Conservation (phyloP, 257 asterid genomes). For the Asclepias syriaca region DNA sequence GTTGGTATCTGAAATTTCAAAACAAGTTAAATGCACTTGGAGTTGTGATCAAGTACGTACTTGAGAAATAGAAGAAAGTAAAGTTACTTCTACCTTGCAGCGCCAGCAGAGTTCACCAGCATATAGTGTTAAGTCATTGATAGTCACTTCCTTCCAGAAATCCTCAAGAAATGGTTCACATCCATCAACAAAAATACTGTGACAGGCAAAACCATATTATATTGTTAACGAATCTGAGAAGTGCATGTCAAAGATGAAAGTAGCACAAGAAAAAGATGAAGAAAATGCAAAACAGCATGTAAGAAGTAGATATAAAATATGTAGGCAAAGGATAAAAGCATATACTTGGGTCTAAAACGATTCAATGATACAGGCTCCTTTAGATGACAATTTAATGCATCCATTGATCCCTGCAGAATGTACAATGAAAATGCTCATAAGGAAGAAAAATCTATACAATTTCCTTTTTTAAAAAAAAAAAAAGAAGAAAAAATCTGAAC, state of each 20-base stretch:
- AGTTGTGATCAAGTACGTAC: not conserved
- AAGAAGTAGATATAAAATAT: too few relatives aligned
- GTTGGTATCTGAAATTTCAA: constrained; percentile 38
- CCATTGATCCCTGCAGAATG: constrained; percentile 50
- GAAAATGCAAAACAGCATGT: too few relatives aligned
- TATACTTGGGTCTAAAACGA: constrained; percentile 65
- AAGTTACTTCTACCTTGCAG: constrained; percentile 39
- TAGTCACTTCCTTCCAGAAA: constrained; percentile 48
- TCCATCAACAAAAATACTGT: constrained; percentile 60
- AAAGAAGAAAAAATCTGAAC: not conserved
- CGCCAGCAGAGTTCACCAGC: constrained; percentile 63
- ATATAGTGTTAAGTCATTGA: constrained; percentile 35
- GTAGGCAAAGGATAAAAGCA: not conserved
- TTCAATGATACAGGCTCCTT: constrained; percentile 47
- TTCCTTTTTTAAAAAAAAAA: too few relatives aligned
- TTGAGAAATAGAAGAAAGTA: not conserved
- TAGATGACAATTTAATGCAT: constrained; percentile 45
- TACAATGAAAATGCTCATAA: not conserved
- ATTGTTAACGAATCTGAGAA: constrained; percentile 4
- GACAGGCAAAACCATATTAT: not conserved
- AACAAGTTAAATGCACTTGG: not conserved
- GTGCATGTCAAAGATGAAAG: not conserved
- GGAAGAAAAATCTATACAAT: not conserved
- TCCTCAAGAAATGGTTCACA: constrained; percentile 60
- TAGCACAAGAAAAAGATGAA: not conserved